Evolutionary conservation across 73 alveolate species (phyloP), one percentile per base, ranked within the genome.

Genomic region (Paramecium sexaurelia): DNA sequence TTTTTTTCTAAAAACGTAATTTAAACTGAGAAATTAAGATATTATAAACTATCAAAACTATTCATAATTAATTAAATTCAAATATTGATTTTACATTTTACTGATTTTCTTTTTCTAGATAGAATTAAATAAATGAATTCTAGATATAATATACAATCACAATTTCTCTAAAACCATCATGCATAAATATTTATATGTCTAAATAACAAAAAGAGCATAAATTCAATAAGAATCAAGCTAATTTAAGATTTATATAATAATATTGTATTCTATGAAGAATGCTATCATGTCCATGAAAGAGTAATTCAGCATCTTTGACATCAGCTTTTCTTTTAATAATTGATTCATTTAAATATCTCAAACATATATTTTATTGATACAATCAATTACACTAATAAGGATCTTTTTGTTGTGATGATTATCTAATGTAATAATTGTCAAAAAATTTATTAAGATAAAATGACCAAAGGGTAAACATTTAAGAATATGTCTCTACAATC

Each of bases 261-360:
- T 20, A 39, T 22, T 15, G 10, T 88, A 94, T 86, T 84, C 97
- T 94, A 93, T 94, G 96, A 7, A 94, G 73, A 13, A 94, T 87
- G 2, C 96, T 96, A 8, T 96, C 97, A 93, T 94, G 97, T 4
- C 96, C 97, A n/a, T 95, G 97, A 37, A 94, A 61, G 32, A 87
- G 51, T 32, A 73, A 26, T 5, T 95, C 96, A 41, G 96, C 68
- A 89, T 93, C 96, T 36, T 94, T 94, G 13, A 93, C 85, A 36
- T 71, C 95, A 41, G 94, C 96, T 11, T 55, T 86, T 71, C 97
- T 84, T 39, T 94, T 93, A 6, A 94, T 39, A 39, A 93, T 86
- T 1, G 94, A 69, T 71, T 94, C 97, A 37, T 90, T 35, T 3
- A 92, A 32, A 73, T 94, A 96, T 0, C 97, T n/a, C 97, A 68